Evolutionary conservation across 2,329 filamentous ascomycete genomes (phyloP).

Genomic region (Colletotrichum australisinense): DNA sequence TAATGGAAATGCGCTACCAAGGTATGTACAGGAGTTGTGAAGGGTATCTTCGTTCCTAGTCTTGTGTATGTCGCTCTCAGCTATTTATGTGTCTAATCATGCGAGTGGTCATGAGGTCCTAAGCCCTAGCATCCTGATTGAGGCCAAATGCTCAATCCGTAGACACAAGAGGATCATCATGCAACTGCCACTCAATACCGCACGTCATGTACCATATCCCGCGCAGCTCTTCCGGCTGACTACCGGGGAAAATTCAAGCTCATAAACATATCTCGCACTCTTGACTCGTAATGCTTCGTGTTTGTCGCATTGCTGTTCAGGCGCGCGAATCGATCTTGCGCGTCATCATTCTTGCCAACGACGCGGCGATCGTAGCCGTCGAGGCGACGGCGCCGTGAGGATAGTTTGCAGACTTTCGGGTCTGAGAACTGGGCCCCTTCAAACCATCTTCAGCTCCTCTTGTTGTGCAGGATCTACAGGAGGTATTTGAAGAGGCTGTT

Average conservation of each 20-base stretch:
- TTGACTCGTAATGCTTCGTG: not conserved
- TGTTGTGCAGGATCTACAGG: not conserved
- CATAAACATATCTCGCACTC: not conserved
- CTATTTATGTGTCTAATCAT: not conserved
- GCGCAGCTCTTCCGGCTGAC: not conserved
- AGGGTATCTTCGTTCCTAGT: not conserved
- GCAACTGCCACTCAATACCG: not conserved
- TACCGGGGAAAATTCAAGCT: not conserved
- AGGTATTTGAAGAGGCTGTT: constrained; percentile 2
- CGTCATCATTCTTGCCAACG: too few species aligned
- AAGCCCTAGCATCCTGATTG: too few species aligned
- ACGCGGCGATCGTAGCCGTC: too few species aligned
- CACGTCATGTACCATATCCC: not conserved
- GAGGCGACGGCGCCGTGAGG: not conserved
- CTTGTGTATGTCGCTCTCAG: not conserved
- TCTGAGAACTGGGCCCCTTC: not conserved
- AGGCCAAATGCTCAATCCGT: not conserved
- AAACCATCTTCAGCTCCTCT: constrained; percentile 20
- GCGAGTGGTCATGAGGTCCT: not conserved
- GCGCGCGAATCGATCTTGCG: not conserved
- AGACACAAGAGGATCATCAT: not conserved
- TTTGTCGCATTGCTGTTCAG: not conserved
- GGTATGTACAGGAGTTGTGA: not conserved
- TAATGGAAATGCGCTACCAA: not conserved
- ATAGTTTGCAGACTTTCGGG: too few species aligned